Base-by-base conservation (phyloP, 148 eudicot genomes). In the Rhododendron ferrugineum region DNA sequence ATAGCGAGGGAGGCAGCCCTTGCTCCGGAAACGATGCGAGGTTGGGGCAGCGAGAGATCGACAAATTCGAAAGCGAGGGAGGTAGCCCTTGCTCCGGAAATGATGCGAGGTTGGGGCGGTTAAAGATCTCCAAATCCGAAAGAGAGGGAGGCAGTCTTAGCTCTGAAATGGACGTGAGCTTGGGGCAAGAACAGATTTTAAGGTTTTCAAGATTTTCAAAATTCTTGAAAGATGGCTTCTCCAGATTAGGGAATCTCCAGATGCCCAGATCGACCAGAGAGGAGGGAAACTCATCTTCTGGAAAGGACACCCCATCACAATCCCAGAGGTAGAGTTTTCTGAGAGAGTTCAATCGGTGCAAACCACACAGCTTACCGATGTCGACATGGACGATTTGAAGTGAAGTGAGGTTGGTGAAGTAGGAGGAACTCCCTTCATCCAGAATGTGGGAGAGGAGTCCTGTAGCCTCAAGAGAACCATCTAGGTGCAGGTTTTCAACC, bases 191-290 rank as follows among this genome's bases (percentile, higher is more conserved):
- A 6, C 49, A 0, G 49, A 40, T 32, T 40, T 1, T 40, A 40
- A 40, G 5, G 42, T 22, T 0, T 60, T 60, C 66, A 22, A 60
- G 26, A 58, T 60, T 22, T 60, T 2, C 26, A 23, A 60, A 0
- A 7, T 60, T 28, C 66, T 60, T 60, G 66, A 7, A 6, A 60
- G 66, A 23, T 22, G 23, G 28, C 11, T 60, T 60, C 11, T 60
- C 28, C 28, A 60, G 66, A 60, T 60, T 60, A 0, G 2, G 26
- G 66, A 22, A 60, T 0, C 2, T 1, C 11, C 3, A 60, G n/a
- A n/a, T 60, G 0, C 3, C 0, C 72, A 66, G 34, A 0, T 0
- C 0, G 32, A 26, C 1, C 72, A 66, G 34, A 26, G 72, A 66
- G 32, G 72, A 10, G 14, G 72, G 72, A 6, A 66, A 66, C 72